Base-by-base conservation (phyloP, 345 rosid genomes). In the Angophora floribunda region DNA sequence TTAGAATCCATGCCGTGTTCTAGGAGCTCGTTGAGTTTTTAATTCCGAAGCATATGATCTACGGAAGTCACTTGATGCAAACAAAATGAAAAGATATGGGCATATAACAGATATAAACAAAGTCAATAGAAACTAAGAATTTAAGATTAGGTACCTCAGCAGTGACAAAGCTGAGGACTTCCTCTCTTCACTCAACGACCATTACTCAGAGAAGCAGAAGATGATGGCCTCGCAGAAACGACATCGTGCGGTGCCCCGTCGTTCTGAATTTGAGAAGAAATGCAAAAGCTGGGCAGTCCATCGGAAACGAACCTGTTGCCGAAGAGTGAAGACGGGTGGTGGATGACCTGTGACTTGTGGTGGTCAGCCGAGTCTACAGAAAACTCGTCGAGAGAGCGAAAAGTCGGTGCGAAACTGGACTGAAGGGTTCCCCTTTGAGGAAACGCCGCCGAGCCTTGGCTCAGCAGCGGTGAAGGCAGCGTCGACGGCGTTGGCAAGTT, bases 391-490 rank as follows among this genome's bases (percentile, higher is more conserved):
- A 95, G 94, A 89, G 95, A 90, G 53, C 95, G 96, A 91, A 94
- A 75, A 30, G 96, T 89, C 24, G 92, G 94, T 26, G 92, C 85
- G 80, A 96, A 93, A 92, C 93, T 95, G 97, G 98, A 93, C 97
- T 95, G 97, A 95, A 95, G 96, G 96, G 97, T 92, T 88, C 96
- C 97, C 96, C 98, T 91, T 90, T 93, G 96, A 86, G 92, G 88
- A 85, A 89, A 92, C 52, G 90, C 90, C 30, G 89, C 87, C 4
- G 84, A 88, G 88, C 90, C 93, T 89, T 94, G 95, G 63, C 89
- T 87, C n/a, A 93, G 87, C 47, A 86, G 82, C 32, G 65, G 86
- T 52, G 88, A 67, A 90, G 95, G 65, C 89, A 92, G 86, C 30
- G 91, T 89, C 30, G 93, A 89, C 26, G 82, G 47, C 26, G 26